Evolutionary conservation across 2,329 filamentous ascomycete genomes (phyloP).

Genomic region (Lachnellula cervina): DNA sequence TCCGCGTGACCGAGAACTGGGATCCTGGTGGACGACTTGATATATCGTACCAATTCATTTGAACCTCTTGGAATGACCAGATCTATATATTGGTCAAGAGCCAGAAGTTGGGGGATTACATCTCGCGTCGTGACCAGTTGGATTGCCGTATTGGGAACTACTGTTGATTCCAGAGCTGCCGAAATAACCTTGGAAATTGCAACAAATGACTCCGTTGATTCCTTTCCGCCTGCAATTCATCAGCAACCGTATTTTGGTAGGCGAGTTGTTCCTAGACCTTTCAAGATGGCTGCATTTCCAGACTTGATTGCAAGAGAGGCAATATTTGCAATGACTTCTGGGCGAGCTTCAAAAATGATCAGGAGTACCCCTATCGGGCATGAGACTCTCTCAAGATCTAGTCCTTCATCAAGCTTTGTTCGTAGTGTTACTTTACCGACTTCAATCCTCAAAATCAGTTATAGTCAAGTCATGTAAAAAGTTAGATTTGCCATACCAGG

Average conservation of each 20-base stretch:
- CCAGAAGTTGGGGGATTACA: constrained; percentile 81
- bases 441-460: constrained; percentile 31
- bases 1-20: constrained; percentile 95
- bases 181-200: constrained; percentile 86
- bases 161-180: constrained; percentile 62
- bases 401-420: constrained; percentile 79
- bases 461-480: neutral
- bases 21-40: constrained; percentile 88
- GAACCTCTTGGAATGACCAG: constrained; percentile 77
- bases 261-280: constrained; percentile 50
- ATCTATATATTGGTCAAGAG: constrained; percentile 82
- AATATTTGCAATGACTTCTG: constrained; percentile 98
- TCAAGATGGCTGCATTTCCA: constrained; percentile 92
- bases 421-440: constrained; percentile 81
- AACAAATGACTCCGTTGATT: constrained; percentile 91
- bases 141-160: constrained; percentile 79
- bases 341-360: constrained; percentile 96
- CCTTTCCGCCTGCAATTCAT: constrained; percentile 67
- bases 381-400: constrained; percentile 80
- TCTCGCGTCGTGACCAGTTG: constrained; percentile 94
- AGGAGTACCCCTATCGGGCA: constrained; percentile 96
- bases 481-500: constrained; percentile 53
- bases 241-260: constrained; percentile 2
- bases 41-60: constrained; percentile 49
- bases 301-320: constrained; percentile 94